Conservation (phyloP, 768 basidiomycete genomes). For the Leccinum subtestaceum region DNA sequence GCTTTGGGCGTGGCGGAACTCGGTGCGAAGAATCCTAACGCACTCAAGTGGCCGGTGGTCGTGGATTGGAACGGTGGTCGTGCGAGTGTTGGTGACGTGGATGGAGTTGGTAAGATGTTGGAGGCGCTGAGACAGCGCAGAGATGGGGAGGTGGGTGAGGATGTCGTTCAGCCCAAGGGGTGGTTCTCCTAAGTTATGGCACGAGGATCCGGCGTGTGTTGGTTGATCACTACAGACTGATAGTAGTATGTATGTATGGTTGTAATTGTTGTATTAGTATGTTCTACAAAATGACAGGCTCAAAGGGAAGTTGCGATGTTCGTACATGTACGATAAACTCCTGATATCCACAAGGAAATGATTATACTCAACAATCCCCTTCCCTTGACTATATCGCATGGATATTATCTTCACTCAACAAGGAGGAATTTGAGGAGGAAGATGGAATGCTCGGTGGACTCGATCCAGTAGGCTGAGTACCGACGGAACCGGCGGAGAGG, state of each 20-base stretch:
- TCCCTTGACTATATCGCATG: background rate
- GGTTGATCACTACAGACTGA: too few species aligned
- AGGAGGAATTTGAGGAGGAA: background rate
- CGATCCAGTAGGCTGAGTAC: background rate
- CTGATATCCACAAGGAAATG: background rate
- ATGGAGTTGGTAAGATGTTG: constrained; percentile 65
- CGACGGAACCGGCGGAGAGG: background rate
- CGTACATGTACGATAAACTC: too few species aligned
- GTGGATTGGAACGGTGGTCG: constrained; percentile 73
- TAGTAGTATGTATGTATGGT: too few species aligned
- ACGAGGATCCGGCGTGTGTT: background rate
- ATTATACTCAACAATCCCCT: background rate
- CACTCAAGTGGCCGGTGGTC: constrained; percentile 76
- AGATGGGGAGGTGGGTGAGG: constrained; percentile 55
- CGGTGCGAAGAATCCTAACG: constrained; percentile 52
- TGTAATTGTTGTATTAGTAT: background rate
- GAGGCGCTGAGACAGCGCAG: constrained; percentile 62
- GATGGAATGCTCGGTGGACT: background rate
- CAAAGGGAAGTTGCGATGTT: background rate
- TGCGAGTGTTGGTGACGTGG: constrained; percentile 63
- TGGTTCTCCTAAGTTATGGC: constrained; percentile 44
- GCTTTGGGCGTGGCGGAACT: constrained; percentile 48
- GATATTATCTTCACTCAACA: background rate
- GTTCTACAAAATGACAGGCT: background rate
- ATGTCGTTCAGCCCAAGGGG: constrained; percentile 47